Evolutionary conservation across 495 filamentous ascomycete genomes (phyloP), one percentile per base, ranked within the genome.

Genomic region (Neurospora sp.): DNA sequence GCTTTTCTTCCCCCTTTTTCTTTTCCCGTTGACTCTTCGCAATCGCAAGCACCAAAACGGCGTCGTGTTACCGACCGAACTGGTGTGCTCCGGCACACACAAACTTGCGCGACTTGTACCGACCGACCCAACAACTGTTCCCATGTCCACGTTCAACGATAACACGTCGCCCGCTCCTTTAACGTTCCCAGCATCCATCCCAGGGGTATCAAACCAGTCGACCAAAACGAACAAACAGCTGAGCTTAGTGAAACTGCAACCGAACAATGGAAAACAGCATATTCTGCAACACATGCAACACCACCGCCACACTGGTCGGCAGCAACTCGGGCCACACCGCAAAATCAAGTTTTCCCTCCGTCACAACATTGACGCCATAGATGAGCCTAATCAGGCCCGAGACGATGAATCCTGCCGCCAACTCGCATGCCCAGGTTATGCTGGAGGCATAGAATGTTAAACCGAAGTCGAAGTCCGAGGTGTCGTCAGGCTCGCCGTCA

Each of bases 241-340:
- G 14, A 8, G 8, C 9, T 84, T 75, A 85, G 73, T 82, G 81
- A 81, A 90, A 90, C 73, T 85, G 83, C 74, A 90, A 77, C 73
- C 88, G 83, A 35, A 89, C 85, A 75, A 90, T 90, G 27, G 86
- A 86, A 75, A 90, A 89, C 27, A 90, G 70, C 89, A 90, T 90
- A 74, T 89, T 90, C 80, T 90, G 88, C 78, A 90, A 76, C 37
- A 90, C 89, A 73, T 90, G 89, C 75, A 90, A 80, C 81, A 87
- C 86, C 16, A 89, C 88, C 9, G 86, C 87, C 31, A 89, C 83
- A 47, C 85, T 85, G 39, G 88, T 90, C 10, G 88, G 88, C 68
- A 90, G 77, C 71, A 90, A 75, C 81, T 89, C 89, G 8, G 89
- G 88, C 83, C 87, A 90, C 70, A 84, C 85, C 10, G 82, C 82